These are phyloP conservation scores for Lignosus rhinocerotis DNA, from an alignment of 1,284 basidiomycete genomes.

Conservation along the genomic window DNA sequence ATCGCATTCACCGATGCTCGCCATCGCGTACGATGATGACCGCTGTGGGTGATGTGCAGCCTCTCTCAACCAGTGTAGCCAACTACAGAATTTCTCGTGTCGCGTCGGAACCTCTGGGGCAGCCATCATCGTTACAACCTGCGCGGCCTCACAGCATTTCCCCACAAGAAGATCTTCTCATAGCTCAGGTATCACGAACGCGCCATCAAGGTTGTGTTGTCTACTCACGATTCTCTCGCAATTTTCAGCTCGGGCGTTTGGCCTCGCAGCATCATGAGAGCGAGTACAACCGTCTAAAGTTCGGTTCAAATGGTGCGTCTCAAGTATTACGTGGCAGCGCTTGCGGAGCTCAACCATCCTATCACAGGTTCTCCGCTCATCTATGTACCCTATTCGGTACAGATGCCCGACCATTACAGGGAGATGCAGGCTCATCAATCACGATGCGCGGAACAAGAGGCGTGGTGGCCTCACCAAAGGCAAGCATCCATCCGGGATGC, in stretches of 20 bases:
- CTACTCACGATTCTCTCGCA: neutral
- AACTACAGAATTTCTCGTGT: constrained; percentile 12
- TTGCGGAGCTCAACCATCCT: neutral
- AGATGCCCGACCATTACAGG: constrained; percentile 63
- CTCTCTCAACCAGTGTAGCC: neutral
- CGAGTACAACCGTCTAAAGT: constrained; percentile 79
- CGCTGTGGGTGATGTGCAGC: constrained; percentile 1
- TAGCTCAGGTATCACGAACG: constrained; percentile 15
- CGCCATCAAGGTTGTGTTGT: neutral
- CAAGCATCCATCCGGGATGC: neutral
- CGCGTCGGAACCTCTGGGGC: constrained; percentile 13
- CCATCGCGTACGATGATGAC: constrained; percentile 3
- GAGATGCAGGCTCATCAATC: constrained; percentile 64
- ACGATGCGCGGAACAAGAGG: constrained; percentile 39
- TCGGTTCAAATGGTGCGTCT: constrained; percentile 59
- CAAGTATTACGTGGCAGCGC: neutral
- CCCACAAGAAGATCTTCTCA: constrained; percentile 8
- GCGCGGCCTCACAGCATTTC: neutral
- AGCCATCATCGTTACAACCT: neutral
- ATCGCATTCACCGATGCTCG: neutral
- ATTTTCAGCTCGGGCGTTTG: constrained; percentile 50
- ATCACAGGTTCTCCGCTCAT: constrained; percentile 50
- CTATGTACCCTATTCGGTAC: constrained; percentile 74
- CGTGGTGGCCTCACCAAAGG: constrained; percentile 55
- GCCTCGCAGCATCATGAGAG: constrained; percentile 82